Evolutionary conservation across 179 eudicot species (phyloP), one percentile per base, ranked within the genome.

Genomic region (Corrigiola litoralis): DNA sequence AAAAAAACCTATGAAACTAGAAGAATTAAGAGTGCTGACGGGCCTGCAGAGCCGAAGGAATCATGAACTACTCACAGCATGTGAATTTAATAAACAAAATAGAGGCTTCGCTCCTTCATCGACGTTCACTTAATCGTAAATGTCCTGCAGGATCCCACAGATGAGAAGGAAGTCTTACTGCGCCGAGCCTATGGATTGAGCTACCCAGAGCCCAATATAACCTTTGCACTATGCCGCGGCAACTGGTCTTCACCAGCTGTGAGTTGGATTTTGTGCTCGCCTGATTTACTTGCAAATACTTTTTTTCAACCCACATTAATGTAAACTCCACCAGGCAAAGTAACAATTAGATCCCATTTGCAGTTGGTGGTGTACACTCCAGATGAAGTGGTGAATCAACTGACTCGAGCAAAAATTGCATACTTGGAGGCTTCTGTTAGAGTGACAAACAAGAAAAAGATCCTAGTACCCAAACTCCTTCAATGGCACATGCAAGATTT

Each of bases 401-500:
- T 92, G 59, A 84, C 78, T 41, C 81, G 67, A 79, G 98, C 96
- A 50, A 89, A 84, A 79, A 84, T 82, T 62, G 95, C 89, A 75
- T 92, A 89, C 68, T 77, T 92, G 75, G 96, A 89, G 79, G 90
- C 98, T 63, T 82, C 85, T 13, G 81, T 89, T 38, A 85, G 86
- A 60, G 85, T 92, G 46, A 89, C 88, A 8, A 83, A 70, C 81
- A 89, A 80, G 88, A 89, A 82, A 67, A 89, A 80, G 82, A 77
- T 89, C 18, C 38, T 84, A 57, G 80, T 92, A 70, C 96, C 98
- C n/a, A 92, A 92, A 77, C 88, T 92, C 71, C 87, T 92, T 21
- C 84, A 87, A 33, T 85, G 96, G 98, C 90, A 92, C 79, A 87
- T 85, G 87, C 88, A 70, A 52, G 98, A 92, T 80, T 92, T 92